These are phyloP conservation scores for Catenaria anguillulae DNA, from an alignment of 371 early-diverging fungal genomes.

Conservation along the genomic window DNA sequence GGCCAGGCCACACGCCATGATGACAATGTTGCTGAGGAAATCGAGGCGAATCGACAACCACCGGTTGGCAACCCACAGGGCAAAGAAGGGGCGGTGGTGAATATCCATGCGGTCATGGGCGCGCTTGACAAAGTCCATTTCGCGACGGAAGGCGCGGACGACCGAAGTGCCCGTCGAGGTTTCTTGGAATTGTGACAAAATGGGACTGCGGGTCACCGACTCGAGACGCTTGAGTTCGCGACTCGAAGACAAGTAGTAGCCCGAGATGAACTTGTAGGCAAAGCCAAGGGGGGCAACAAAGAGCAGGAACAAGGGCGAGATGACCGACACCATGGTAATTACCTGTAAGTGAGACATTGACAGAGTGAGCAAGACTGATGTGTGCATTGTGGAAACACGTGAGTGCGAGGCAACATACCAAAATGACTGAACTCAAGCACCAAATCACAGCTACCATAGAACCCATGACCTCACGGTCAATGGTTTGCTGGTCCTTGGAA, in stretches of 20 bases:
- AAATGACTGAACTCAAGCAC: neutral
- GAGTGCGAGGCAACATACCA: too few relatives aligned
- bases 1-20: constrained; percentile 40
- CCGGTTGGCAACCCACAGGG: constrained; percentile 22
- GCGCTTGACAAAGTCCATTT: constrained; percentile 16
- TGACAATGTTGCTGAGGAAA: constrained; percentile 37
- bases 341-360: too few relatives aligned
- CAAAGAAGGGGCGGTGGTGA: constrained; percentile 29
- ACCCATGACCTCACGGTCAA: constrained; percentile 15
- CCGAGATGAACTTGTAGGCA: constrained; percentile 10
- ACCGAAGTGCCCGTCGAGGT: constrained; percentile 35
- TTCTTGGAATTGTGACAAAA: constrained; percentile 42
- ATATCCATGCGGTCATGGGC: constrained; percentile 19
- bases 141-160: constrained; percentile 23
- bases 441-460: neutral
- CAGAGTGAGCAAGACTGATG: too few relatives aligned
- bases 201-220: constrained; percentile 35
- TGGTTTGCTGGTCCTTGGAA: constrained; percentile 27
- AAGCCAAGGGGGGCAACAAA: neutral
- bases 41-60: constrained; percentile 28
- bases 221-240: constrained; percentile 55
- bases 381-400: too few relatives aligned
- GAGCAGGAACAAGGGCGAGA: neutral
- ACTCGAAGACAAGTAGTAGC: constrained; percentile 31
- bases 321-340: neutral